These are phyloP conservation scores for Spathaspora boniae DNA, from an alignment of 805 yeast genomes.

Conservation along the genomic window DNA sequence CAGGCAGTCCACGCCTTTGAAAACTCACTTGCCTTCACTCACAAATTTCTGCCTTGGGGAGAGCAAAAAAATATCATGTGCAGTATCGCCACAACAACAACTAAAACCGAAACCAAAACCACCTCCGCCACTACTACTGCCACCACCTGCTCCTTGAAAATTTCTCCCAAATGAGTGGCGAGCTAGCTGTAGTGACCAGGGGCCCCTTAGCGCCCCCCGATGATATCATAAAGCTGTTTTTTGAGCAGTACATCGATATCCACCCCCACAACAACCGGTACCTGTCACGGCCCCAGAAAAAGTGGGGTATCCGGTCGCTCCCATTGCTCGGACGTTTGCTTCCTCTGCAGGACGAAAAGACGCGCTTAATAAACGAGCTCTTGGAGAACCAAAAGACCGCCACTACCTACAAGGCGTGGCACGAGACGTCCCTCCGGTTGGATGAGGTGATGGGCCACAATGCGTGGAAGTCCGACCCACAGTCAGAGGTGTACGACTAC, in stretches of 20 bases:
- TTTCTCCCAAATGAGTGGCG: no score
- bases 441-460: constrained; percentile 65
- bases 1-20: no score
- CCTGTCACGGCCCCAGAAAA: neutral
- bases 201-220: no score
- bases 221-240: constrained; percentile 13
- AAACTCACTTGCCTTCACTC: no score
- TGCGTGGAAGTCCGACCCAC: constrained; percentile 65
- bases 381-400: constrained; percentile 31
- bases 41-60: no score
- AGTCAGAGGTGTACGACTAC: constrained; percentile 72
- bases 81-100: no score
- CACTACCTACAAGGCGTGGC: constrained; percentile 62
- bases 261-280: constrained; percentile 3
- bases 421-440: constrained; percentile 53
- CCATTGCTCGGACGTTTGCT: constrained; percentile 20
- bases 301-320: constrained; percentile 10
- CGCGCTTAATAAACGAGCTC: constrained; percentile 18
- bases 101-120: no score
- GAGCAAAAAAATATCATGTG: no score
- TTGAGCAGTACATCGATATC: constrained; percentile 12
- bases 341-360: constrained; percentile 21
- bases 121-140: no score
- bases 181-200: no score
- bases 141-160: no score